Percentiles rank a stretch among this genome's conserved stretches.
Evolutionary conservation across 306 rosid species (phyloP).

Genomic region (Cucurbita maxima): DNA sequence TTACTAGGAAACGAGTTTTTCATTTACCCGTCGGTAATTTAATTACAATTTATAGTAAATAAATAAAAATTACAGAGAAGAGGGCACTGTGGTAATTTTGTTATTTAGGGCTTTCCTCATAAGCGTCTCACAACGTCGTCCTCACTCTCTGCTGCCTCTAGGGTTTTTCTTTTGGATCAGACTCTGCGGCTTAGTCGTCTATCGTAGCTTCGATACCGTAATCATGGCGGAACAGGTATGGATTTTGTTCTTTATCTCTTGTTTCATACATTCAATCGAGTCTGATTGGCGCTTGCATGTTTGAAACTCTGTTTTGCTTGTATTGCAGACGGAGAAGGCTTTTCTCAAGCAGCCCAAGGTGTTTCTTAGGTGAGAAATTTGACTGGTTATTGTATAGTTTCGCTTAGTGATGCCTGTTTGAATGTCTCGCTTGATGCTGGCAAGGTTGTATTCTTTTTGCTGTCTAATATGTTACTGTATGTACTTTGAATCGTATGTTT

Average conservation of each 20-base stretch:
- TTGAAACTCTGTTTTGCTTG: not conserved
- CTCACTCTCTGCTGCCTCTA: not conserved
- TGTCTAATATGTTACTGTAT: not conserved
- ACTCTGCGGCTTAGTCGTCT: conserved; percentile 5
- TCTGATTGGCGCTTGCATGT: not conserved
- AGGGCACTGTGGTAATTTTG: conserved; percentile 11
- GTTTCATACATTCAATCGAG: not conserved
- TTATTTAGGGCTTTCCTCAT: conserved; percentile 6
- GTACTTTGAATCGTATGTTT: not conserved
- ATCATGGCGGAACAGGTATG: conserved; percentile 58
- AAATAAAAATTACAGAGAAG: not conserved
- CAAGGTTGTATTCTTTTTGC: not conserved
- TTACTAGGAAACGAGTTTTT: too few relatives aligned
- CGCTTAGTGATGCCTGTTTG: too few relatives aligned
- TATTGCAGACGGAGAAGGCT: conserved; percentile 56
- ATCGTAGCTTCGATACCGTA: not conserved
- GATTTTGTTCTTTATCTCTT: not conserved
- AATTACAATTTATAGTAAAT: too few relatives aligned
- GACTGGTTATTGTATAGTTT: too few relatives aligned
- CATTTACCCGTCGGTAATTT: too few relatives aligned
- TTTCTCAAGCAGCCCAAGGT: conserved; percentile 33
- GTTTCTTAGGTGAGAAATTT: too few relatives aligned
- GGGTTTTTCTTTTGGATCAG: conserved; percentile 13
- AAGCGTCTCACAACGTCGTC: not conserved
- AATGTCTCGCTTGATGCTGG: not conserved